Evolutionary conservation across 202 grass and related monocot species (phyloP).

Genomic region (Carex arenaria): DNA sequence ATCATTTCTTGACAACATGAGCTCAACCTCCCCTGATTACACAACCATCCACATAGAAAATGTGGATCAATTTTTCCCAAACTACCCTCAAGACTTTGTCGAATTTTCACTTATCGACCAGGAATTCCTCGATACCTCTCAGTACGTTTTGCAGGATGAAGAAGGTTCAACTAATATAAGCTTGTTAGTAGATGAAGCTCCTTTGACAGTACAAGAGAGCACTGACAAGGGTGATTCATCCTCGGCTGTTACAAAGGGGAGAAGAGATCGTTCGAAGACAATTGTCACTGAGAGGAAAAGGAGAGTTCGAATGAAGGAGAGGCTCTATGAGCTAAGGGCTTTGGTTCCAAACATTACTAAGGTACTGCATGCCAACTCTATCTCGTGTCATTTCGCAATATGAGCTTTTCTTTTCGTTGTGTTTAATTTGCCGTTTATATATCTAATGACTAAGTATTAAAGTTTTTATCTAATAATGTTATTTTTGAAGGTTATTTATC

Average conservation of each 20-base stretch:
- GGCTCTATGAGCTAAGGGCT: slow-evolving; percentile 79
- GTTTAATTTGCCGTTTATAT: neutral
- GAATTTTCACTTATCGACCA: slow-evolving; percentile 20
- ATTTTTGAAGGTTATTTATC: too few species aligned
- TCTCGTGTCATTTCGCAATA: neutral
- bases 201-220: neutral
- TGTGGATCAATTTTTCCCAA: slow-evolving; percentile 18
- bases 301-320: slow-evolving; percentile 88
- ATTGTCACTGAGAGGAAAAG: slow-evolving; percentile 79
- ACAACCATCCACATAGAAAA: neutral
- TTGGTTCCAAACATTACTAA: slow-evolving; percentile 94
- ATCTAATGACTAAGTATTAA: neutral
- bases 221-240: slow-evolving; percentile 41
- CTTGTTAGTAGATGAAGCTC: neutral
- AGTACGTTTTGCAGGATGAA: neutral
- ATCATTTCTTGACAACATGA: neutral
- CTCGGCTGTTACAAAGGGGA: slow-evolving; percentile 14
- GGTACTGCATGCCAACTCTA: slow-evolving; percentile 25
- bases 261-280: slow-evolving; percentile 84
- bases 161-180: neutral
- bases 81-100: slow-evolving; percentile 11
- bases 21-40: neutral
- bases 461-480: neutral
- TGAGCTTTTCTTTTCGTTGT: neutral
- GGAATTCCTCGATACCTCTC: slow-evolving; percentile 1